Percentiles rank a stretch among this genome's conserved stretches.
Evolutionary conservation across 1,139 yeast genomes (phyloP).

Genomic region (Yamadazyma epiphylla): DNA sequence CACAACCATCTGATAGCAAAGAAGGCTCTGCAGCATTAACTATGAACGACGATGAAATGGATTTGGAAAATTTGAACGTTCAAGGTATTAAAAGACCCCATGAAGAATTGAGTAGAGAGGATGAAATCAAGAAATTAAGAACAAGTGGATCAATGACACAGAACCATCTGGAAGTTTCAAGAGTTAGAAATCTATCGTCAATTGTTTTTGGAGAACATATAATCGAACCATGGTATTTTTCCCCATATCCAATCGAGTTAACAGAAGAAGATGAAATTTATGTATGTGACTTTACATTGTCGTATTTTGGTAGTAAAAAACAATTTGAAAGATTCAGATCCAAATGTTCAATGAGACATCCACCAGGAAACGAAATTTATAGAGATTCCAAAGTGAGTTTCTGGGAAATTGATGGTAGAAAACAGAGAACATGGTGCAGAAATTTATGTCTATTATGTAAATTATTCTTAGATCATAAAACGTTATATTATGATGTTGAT

Average conservation of each 20-base stretch:
- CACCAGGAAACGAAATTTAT: conserved; percentile 97
- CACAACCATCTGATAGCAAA: conserved; percentile 11
- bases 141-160: conserved; percentile 98
- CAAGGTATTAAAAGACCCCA: conserved; percentile 69
- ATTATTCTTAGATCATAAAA: conserved; percentile 88
- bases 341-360: conserved; percentile 85
- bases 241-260: conserved; percentile 92
- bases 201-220: conserved; percentile 86
- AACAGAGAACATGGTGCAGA: conserved; percentile 95
- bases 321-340: conserved; percentile 89
- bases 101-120: conserved; percentile 77
- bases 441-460: conserved; percentile 86
- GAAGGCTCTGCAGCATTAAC: conserved; percentile 21
- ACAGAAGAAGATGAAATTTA: conserved; percentile 88
- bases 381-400: conserved; percentile 75
- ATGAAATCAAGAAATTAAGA: conserved; percentile 86
- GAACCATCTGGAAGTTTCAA: conserved; percentile 79
- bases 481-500: conserved; percentile 94
- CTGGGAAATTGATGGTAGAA: conserved; percentile 95
- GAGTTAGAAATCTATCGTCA: conserved; percentile 77
- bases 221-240: conserved; percentile 98
- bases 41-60: conserved; percentile 66
- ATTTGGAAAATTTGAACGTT: conserved; percentile 79
- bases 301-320: conserved; percentile 82
- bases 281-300: conserved; percentile 86